Base-by-base conservation (phyloP, 2,329 filamentous ascomycete genomes). In the Anthostomella pinea region DNA sequence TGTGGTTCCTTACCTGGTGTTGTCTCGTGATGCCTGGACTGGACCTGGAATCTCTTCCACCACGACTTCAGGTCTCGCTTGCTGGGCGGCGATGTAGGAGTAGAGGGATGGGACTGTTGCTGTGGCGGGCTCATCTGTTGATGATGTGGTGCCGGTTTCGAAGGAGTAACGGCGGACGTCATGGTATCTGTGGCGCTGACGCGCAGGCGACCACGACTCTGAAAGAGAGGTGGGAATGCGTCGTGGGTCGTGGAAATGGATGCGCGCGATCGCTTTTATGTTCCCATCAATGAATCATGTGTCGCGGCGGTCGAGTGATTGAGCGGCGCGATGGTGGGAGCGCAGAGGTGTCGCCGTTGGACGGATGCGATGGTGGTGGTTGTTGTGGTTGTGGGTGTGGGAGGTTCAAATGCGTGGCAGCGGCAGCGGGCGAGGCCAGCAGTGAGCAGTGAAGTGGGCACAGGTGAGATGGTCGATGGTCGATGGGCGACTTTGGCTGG, bases 1-100 rank as follows among this genome's bases (percentile, higher is more conserved):
- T 19, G 40, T 46, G 30, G 31, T 37, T 54, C 73, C 74, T 58
- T 75, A 81, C 77, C 76, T 56, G 71, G 66, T 33, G n/a, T n/a
- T n/a, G 67, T 53, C 49, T 81, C 77, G 37, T 77, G 72, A 40
- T 73, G 70, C 54, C 72, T 79, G 23, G 71, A 65, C 29, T 75
- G 70, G 35, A 85, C 77, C 68, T 93, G 93, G 69, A 98, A 97
- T 55, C 83, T 82, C 66, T 89, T 95, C 93, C 93, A 97, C 93
- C 93, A 98, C 42, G 87, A 94, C 53, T 89, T 85, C 52, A 97
- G 72, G 62, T 95, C 89, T 61, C 87, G 81, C 69, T 85, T 94
- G 49, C 81, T 87, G 19, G 87, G 87, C 37, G 86, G 87, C 26
- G 87, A 88, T 60, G 74, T 59, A 60, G 73, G 56, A 64, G 67